phyloP scores from a whole-genome alignment of 257 asterid genomes.

The Primulina tabacum region DNA sequence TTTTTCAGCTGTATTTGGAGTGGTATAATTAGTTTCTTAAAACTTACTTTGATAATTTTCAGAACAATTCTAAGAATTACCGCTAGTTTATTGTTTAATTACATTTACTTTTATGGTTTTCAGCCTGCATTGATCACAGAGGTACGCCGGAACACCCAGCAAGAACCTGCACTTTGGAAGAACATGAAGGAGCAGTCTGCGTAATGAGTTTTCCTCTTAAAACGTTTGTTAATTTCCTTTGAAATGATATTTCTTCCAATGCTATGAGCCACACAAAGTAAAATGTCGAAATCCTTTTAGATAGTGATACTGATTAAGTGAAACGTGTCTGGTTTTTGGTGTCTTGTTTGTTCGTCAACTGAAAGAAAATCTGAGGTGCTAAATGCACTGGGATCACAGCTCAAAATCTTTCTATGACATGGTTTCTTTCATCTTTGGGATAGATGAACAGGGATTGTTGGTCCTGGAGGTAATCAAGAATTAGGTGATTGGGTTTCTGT shows the following conservation, averaged over 20 bases:
- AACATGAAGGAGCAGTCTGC: constrained; percentile 56
- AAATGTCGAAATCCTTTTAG: background rate
- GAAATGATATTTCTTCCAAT: background rate
- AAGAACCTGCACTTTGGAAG: constrained; percentile 83
- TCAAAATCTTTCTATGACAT: background rate
- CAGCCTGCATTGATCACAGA: constrained; percentile 92
- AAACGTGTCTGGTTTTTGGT: background rate
- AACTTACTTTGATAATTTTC: background rate
- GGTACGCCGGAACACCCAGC: constrained; percentile 97
- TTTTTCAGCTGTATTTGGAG: background rate
- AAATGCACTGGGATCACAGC: background rate
- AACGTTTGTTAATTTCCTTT: background rate
- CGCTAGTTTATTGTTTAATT: background rate
- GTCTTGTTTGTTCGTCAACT: background rate
- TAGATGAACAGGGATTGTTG: background rate
- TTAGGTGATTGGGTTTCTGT: background rate
- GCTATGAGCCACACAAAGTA: background rate
- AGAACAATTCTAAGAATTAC: background rate
- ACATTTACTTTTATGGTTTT: background rate
- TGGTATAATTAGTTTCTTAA: background rate
- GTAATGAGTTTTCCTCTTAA: constrained; percentile 32
- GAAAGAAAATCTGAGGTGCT: background rate
- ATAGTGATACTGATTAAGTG: background rate
- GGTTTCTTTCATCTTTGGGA: background rate
- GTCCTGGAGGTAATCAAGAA: background rate